These are phyloP conservation scores for Phytophthora chlamydospora DNA, from an alignment of 352 stramenopile genomes.

Conservation along the genomic window DNA sequence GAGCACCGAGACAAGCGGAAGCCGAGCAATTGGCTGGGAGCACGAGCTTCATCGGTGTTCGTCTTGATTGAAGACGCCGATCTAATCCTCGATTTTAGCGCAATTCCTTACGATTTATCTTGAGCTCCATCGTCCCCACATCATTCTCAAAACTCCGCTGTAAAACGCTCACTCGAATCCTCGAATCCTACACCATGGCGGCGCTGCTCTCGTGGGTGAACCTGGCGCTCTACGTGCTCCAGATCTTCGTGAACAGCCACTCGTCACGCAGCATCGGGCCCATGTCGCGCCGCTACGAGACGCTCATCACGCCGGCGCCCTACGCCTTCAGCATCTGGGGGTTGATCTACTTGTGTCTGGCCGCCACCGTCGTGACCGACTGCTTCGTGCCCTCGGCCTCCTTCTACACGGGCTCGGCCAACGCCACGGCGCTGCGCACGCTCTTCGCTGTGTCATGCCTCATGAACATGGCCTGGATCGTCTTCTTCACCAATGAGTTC, in stretches of 20 bases:
- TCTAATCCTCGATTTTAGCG: constrained; percentile 6
- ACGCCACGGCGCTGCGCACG: constrained; percentile 53
- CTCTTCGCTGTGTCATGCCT: constrained; percentile 72
- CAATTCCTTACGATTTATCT: constrained; percentile 24
- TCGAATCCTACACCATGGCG: constrained; percentile 12
- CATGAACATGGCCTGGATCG: constrained; percentile 76
- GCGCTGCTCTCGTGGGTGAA: constrained; percentile 62
- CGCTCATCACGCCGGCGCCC: constrained; percentile 75
- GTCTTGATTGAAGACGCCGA: too few species aligned
- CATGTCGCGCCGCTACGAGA: constrained; percentile 68
- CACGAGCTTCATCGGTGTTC: too few species aligned
- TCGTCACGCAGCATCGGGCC: constrained; percentile 55
- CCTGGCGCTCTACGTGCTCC: constrained; percentile 62
- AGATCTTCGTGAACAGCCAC: constrained; percentile 68
- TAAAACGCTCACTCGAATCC: too few species aligned
- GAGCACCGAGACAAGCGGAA: too few species aligned
- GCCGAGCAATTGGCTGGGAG: too few species aligned
- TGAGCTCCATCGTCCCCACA: not conserved
- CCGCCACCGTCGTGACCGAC: constrained; percentile 67
- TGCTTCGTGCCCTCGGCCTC: constrained; percentile 67
- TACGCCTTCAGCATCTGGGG: constrained; percentile 86
- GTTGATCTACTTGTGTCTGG: constrained; percentile 77
- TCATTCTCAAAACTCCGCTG: not conserved
- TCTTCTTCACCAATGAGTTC: constrained; percentile 71
- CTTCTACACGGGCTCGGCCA: constrained; percentile 55